Conservation (phyloP, 176 grass and related monocot species). For the Oryza nivara region DNA sequence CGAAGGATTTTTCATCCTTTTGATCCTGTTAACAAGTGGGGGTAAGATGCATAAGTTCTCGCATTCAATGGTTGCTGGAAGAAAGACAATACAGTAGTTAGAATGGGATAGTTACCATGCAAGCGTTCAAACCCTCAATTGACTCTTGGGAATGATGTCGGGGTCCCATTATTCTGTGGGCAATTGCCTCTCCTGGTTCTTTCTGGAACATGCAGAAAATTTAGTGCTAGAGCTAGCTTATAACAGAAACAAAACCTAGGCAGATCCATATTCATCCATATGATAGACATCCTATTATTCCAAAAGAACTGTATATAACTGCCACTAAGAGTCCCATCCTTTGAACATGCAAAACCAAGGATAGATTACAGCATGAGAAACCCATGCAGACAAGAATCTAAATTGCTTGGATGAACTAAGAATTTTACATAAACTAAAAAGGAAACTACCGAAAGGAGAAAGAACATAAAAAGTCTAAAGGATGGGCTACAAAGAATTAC, state of each 20-base stretch:
- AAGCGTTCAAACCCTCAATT: slow-evolving; percentile 68
- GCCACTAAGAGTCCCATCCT: neutral
- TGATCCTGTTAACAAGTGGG: slow-evolving; percentile 67
- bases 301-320: neutral
- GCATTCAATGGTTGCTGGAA: slow-evolving; percentile 2
- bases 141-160: slow-evolving; percentile 69
- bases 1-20: slow-evolving; percentile 53
- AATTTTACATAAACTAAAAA: slow-evolving; percentile 20
- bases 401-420: neutral
- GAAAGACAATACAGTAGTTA: slow-evolving; percentile 5
- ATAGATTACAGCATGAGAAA: neutral
- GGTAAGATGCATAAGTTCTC: slow-evolving; percentile 38
- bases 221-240: slow-evolving; percentile 16
- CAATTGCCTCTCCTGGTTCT: slow-evolving; percentile 58
- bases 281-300: neutral
- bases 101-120: slow-evolving; percentile 51
- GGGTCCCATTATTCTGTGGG: slow-evolving; percentile 79
- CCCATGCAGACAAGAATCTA: neutral
- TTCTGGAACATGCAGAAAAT: slow-evolving; percentile 55
- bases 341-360: slow-evolving; percentile 1
- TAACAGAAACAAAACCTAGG: slow-evolving; percentile 17
- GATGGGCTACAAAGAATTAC: slow-evolving; percentile 1
- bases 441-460: neutral
- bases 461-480: neutral
- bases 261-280: neutral